These are phyloP conservation scores for Blastosporella zonata DNA, from an alignment of 1,284 basidiomycete species.

Conservation along the genomic window DNA sequence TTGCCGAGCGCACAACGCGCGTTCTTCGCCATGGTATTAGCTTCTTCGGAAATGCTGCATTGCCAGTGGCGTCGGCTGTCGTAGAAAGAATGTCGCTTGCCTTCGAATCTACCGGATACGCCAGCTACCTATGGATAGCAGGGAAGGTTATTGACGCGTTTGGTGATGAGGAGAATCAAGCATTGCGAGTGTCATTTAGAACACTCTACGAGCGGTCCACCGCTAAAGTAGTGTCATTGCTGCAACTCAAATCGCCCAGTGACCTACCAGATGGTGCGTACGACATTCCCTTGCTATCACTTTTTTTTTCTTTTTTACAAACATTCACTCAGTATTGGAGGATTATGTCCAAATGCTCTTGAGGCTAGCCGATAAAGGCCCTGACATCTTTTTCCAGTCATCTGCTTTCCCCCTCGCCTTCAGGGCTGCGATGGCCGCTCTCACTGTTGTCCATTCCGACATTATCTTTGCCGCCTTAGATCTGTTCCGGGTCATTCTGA, in stretches of 20 bases:
- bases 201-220: constrained; percentile 77
- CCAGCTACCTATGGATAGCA: constrained; percentile 93
- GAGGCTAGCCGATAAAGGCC: constrained; percentile 65
- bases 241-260: constrained; percentile 64
- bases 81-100: constrained; percentile 72
- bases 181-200: constrained; percentile 54
- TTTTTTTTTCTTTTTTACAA: constrained; percentile 5
- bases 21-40: constrained; percentile 81
- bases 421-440: constrained; percentile 69
- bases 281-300: constrained; percentile 32
- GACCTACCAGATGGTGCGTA: constrained; percentile 76
- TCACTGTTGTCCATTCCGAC: constrained; percentile 79
- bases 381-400: constrained; percentile 78
- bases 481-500: constrained; percentile 71
- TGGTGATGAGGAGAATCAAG: constrained; percentile 56
- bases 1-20: constrained; percentile 86
- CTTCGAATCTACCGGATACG: constrained; percentile 82
- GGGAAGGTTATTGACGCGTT: constrained; percentile 80
- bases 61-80: constrained; percentile 69
- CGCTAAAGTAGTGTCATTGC: constrained; percentile 60
- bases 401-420: constrained; percentile 75
- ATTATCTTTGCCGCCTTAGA: constrained; percentile 82
- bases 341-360: constrained; percentile 88
- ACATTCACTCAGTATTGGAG: constrained; percentile 72
- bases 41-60: constrained; percentile 74